A percentile compares a stretch with the other conserved stretches of the same genome.
phyloP scores from a whole-genome alignment of 2,329 filamentous ascomycete species.

The Diaporthe citrichinensis region DNA sequence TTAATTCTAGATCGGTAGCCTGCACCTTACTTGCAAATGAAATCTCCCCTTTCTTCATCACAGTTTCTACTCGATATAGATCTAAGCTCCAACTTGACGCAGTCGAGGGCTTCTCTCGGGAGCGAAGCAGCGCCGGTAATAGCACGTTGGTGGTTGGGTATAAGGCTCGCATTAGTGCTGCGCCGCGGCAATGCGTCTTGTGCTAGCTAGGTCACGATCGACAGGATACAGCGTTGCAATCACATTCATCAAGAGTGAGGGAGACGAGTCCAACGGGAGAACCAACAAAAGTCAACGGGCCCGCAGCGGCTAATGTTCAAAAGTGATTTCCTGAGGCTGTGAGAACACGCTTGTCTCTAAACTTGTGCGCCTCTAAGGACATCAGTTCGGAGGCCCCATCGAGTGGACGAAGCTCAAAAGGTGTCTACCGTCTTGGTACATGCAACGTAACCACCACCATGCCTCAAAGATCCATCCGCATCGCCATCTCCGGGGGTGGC shows the following conservation, averaged over 20 bases:
- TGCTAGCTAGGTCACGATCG: neutral
- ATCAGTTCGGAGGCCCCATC: neutral
- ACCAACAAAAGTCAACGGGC: neutral
- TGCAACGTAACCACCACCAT: neutral
- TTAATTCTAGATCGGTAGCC: neutral
- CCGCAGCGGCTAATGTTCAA: no score
- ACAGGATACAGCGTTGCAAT: neutral
- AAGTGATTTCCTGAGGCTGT: neutral
- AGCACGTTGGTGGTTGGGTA: neutral
- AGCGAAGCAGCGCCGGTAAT: neutral
- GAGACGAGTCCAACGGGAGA: neutral
- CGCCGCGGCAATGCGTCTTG: neutral
- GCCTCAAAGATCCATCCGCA: slow-evolving; percentile 32
- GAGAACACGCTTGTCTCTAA: neutral
- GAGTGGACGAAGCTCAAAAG: neutral
- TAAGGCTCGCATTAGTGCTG: neutral
- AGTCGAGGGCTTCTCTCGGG: neutral
- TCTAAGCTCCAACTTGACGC: neutral
- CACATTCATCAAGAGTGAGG: neutral
- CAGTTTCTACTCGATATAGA: no score
- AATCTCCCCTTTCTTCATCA: neutral
- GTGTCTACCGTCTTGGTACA: neutral
- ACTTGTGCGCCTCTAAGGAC: neutral
- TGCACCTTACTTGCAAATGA: neutral
- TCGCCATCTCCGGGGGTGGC: slow-evolving; percentile 44